Conservation (phyloP, 768 basidiomycete species). For the Calocera cornea region DNA sequence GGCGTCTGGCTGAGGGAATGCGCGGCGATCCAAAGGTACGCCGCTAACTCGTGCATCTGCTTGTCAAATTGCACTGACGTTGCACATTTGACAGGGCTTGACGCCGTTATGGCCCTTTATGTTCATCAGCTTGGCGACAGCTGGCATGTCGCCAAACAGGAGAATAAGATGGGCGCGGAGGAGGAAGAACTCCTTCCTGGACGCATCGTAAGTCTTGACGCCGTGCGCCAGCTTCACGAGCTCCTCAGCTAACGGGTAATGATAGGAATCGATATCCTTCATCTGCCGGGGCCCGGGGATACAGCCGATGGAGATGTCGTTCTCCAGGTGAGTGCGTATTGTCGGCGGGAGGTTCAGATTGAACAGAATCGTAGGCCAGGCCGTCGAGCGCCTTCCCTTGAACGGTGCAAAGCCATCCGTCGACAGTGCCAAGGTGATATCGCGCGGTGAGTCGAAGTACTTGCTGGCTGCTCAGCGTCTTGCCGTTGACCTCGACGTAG, state of each 20-base stretch:
- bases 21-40: no score
- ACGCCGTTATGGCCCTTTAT: conserved; percentile 31
- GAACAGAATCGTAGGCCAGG: conserved; percentile 32
- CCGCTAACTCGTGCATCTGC: no score
- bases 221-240: conserved; percentile 26
- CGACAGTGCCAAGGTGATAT: no score
- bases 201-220: no score
- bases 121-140: no score
- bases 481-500: no score
- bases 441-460: no score
- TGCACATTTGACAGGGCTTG: conserved; percentile 29
- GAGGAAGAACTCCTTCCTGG: conserved; percentile 18
- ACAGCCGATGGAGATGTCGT: conserved; percentile 31
- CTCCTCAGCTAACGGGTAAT: conserved; percentile 28
- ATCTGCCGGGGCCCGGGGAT: no score
- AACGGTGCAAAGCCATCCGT: no score
- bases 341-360: conserved; percentile 35
- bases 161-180: conserved; percentile 23
- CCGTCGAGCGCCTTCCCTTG: no score
- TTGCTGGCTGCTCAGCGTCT: no score
- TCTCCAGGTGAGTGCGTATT: conserved; percentile 23
- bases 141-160: conserved; percentile 25
- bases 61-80: conserved; percentile 16
- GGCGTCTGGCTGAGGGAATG: no score
- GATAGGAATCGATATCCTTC: conserved; percentile 31